Percentiles rank a stretch among this genome's conserved stretches.
phyloP scores from a whole-genome alignment of 108 stramenopile genomes.

The Discostella stelligeroides region DNA sequence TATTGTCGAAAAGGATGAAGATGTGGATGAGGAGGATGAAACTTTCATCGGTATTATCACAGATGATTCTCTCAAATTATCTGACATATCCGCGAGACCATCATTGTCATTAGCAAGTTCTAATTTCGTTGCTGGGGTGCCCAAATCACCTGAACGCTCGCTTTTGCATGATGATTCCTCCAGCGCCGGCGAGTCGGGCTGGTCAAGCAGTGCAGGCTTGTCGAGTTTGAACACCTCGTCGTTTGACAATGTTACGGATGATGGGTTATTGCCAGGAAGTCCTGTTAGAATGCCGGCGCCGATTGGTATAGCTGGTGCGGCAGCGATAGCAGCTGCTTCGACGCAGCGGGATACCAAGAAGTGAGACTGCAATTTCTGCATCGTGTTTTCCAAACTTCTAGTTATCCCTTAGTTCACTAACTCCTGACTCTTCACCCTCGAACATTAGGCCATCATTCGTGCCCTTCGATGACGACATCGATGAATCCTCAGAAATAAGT shows the following conservation, averaged over 20 bases:
- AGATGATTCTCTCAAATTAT: slow-evolving; percentile 8
- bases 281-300: slow-evolving; percentile 18
- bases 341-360: slow-evolving; percentile 11
- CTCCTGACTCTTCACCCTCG: background rate
- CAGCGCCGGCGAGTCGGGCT: slow-evolving; percentile 41
- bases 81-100: background rate
- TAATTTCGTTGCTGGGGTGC: slow-evolving; percentile 18
- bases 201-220: slow-evolving; percentile 42
- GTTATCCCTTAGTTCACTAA: background rate
- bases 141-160: slow-evolving; percentile 14
- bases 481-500: slow-evolving; percentile 6
- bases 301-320: slow-evolving; percentile 19
- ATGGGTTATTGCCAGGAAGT: slow-evolving; percentile 16
- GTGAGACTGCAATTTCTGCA: background rate
- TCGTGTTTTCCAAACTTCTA: background rate
- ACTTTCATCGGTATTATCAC: background rate
- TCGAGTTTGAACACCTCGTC: slow-evolving; percentile 32
- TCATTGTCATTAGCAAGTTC: background rate
- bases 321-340: slow-evolving; percentile 1
- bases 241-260: slow-evolving; percentile 28
- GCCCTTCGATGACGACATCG: slow-evolving; percentile 10
- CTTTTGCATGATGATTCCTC: slow-evolving; percentile 24
- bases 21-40: too few species aligned
- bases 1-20: too few species aligned
- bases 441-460: background rate